A percentile compares a stretch with the other conserved stretches of the same genome.
These are phyloP conservation scores for Mortierella alpina DNA, from an alignment of 192 early-diverging fungal genomes.

Conservation along the genomic window DNA sequence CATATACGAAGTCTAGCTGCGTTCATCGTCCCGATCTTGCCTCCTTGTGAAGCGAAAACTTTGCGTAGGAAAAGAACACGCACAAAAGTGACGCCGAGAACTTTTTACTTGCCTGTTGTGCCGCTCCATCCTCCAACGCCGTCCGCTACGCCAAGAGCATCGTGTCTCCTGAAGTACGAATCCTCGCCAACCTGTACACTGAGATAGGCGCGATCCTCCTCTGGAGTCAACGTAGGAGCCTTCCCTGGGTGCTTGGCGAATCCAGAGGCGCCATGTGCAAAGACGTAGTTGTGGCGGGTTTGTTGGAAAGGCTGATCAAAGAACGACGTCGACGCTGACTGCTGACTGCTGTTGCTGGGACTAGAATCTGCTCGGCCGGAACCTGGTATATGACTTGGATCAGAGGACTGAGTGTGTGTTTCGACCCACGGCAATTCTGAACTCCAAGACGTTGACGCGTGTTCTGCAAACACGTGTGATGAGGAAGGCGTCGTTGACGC, in stretches of 20 bases:
- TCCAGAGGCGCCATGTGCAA: constrained; percentile 63
- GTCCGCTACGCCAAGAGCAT: constrained; percentile 93
- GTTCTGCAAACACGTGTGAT: constrained; percentile 30
- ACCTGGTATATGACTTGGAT: constrained; percentile 18
- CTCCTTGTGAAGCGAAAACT: background rate
- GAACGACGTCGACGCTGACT: constrained; percentile 13
- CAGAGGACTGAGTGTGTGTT: constrained; percentile 24
- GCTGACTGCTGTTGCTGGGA: background rate
- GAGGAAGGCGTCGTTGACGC: background rate
- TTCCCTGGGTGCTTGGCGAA: constrained; percentile 58
- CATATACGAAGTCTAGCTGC: constrained; percentile 91
- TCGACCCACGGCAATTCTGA: constrained; percentile 53
- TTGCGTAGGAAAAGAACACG: background rate
- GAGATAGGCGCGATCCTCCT: constrained; percentile 64
- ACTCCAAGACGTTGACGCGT: constrained; percentile 15
- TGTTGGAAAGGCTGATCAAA: constrained; percentile 52
- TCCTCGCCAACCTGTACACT: constrained; percentile 90
- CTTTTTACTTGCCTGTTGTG: constrained; percentile 52
- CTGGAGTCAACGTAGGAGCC: constrained; percentile 34
- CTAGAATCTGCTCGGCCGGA: background rate
- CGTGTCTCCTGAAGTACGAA: constrained; percentile 88
- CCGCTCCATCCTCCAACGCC: constrained; percentile 96
- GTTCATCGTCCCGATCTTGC: constrained; percentile 59
- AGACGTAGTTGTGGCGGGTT: constrained; percentile 53
- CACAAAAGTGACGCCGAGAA: background rate